Evolutionary conservation across 2,329 filamentous ascomycete genomes (phyloP).

Genomic region (Stachybotrys chartarum): DNA sequence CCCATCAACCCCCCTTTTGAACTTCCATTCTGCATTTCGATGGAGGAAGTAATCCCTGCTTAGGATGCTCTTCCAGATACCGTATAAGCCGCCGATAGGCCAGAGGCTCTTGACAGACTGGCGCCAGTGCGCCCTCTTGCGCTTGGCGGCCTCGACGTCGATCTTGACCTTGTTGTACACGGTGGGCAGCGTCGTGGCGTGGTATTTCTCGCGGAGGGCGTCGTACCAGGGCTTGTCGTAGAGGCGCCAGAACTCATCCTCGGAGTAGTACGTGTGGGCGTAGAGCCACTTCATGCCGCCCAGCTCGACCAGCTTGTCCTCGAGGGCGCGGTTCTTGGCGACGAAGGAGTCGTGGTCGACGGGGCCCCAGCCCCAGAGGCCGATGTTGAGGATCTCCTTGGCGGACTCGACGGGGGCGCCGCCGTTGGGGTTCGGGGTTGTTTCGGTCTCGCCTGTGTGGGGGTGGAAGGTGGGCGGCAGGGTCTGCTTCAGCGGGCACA

Average conservation of each 20-base stretch:
- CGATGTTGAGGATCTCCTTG: slow-evolving; percentile 50
- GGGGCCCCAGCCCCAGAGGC: slow-evolving; percentile 76
- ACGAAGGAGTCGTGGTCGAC: slow-evolving; percentile 52
- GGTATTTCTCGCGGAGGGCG: slow-evolving; percentile 53
- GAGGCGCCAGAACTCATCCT: slow-evolving; percentile 60
- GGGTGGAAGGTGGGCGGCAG: slow-evolving; percentile 49
- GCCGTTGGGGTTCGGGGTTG: slow-evolving; percentile 2
- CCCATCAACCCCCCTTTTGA: slow-evolving; percentile 22
- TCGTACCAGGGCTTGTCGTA: slow-evolving; percentile 58
- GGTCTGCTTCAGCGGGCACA: slow-evolving; percentile 46
- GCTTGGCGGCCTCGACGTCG: slow-evolving; percentile 36
- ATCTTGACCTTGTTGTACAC: slow-evolving; percentile 67
- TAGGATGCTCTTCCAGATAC: slow-evolving; percentile 51
- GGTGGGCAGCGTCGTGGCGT: slow-evolving; percentile 53
- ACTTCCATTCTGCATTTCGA: slow-evolving; percentile 46
- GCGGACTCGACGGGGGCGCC: slow-evolving; percentile 9
- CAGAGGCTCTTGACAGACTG: slow-evolving; percentile 38
- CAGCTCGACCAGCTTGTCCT: slow-evolving; percentile 59
- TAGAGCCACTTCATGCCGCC: slow-evolving; percentile 84
- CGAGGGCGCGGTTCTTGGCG: slow-evolving; percentile 61
- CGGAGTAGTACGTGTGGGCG: slow-evolving; percentile 76
- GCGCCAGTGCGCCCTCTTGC: slow-evolving; percentile 28
- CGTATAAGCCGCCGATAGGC: slow-evolving; percentile 53
- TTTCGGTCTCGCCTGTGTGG: slow-evolving; percentile 31
- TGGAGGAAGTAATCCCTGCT: slow-evolving; percentile 51